These are phyloP conservation scores for Aspergillus tanneri DNA, from an alignment of 2,329 filamentous ascomycete genomes.

Conservation along the genomic window DNA sequence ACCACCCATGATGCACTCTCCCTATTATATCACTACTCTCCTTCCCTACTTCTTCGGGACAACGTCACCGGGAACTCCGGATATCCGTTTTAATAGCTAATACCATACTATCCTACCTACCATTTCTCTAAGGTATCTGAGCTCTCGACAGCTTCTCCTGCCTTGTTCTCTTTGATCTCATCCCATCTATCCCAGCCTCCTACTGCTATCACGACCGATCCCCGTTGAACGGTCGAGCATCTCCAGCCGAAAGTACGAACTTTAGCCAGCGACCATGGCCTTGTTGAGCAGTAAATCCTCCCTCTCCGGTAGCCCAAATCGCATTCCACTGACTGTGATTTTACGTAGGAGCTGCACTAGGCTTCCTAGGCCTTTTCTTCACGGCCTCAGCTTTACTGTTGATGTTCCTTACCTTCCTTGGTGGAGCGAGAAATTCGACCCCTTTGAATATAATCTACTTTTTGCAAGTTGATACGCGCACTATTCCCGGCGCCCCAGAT, in stretches of 20 bases:
- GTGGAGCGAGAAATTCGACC: conserved; percentile 53
- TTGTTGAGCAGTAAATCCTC: conserved; percentile 34
- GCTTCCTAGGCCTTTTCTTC: conserved; percentile 59
- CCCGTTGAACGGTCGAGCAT: neutral
- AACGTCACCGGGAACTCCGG: conserved; percentile 23
- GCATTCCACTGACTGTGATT: conserved; percentile 1
- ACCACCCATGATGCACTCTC: conserved; percentile 19
- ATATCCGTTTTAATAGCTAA: conserved; percentile 20
- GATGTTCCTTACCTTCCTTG: conserved; percentile 65
- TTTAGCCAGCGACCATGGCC: neutral
- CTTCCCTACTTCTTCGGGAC: neutral
- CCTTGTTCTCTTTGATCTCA: neutral
- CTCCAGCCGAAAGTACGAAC: neutral
- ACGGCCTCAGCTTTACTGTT: conserved; percentile 62
- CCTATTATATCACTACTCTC: conserved; percentile 29
- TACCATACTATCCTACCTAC: too few relatives aligned
- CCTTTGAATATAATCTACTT: conserved; percentile 80
- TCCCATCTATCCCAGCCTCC: neutral
- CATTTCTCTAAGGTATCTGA: too few relatives aligned
- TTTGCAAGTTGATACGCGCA: conserved; percentile 72
- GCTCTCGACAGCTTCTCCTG: neutral
- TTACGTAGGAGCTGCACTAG: conserved; percentile 54
- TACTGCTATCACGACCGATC: neutral
- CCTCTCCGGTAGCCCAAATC: neutral
- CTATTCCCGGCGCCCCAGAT: conserved; percentile 66